Evolutionary conservation across 176 grass and related monocot species (phyloP).

Genomic region (Raddia guianensis): DNA sequence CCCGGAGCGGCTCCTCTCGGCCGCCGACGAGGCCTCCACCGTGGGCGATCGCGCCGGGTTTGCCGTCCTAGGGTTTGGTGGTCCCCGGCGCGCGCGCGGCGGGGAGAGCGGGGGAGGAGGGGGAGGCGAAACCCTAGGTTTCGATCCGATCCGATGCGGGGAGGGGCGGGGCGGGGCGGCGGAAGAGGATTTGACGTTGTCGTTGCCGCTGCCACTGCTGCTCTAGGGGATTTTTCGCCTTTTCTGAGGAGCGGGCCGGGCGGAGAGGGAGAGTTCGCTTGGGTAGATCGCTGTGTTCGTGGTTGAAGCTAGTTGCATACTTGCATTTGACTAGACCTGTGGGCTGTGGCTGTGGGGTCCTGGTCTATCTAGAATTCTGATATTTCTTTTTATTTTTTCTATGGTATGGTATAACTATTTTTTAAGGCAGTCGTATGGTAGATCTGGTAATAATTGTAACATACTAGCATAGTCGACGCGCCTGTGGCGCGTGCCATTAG

Average conservation of each 20-base stretch:
- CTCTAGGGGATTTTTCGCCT: conserved; percentile 26
- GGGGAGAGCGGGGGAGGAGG: not conserved
- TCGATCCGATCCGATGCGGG: conserved; percentile 25
- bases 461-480: too few relatives aligned
- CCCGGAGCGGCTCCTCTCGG: conserved; percentile 71
- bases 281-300: conserved; percentile 31
- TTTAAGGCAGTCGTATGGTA: too few relatives aligned
- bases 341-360: not conserved
- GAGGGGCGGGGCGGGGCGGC: not conserved
- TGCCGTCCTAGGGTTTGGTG: conserved; percentile 55
- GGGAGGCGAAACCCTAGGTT: conserved; percentile 37
- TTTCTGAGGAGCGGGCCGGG: not conserved
- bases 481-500: too few relatives aligned
- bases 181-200: conserved; percentile 12
- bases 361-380: not conserved
- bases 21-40: conserved; percentile 67
- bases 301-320: not conserved
- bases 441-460: too few relatives aligned
- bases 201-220: not conserved
- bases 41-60: conserved; percentile 54
- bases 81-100: conserved; percentile 28
- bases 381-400: conserved; percentile 10
- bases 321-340: conserved; percentile 33
- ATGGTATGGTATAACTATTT: too few relatives aligned
- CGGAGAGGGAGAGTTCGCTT: conserved; percentile 16